These are phyloP conservation scores for Solanum hybrid DNA, from an alignment of 305 asterid species.

Conservation along the genomic window DNA sequence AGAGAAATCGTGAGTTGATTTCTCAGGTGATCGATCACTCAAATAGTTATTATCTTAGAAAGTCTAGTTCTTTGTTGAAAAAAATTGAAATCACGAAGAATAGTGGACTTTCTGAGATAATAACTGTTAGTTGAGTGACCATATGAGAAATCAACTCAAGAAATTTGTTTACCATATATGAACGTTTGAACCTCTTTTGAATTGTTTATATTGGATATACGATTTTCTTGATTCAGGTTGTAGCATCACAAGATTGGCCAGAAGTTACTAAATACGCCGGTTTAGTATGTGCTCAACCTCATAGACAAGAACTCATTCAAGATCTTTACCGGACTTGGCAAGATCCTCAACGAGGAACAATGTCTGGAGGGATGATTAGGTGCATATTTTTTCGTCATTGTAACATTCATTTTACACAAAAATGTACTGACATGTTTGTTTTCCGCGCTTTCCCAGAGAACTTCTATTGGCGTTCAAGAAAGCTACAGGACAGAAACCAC, in stretches of 20 bases:
- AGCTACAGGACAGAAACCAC: constrained; percentile 31
- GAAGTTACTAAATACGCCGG: constrained; percentile 33
- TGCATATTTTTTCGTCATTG: neutral
- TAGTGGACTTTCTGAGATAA: neutral
- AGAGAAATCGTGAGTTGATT: neutral
- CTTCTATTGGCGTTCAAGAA: constrained; percentile 24
- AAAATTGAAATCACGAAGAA: neutral
- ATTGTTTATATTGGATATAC: neutral
- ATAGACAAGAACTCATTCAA: constrained; percentile 32
- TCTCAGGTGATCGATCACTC: neutral
- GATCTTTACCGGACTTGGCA: constrained; percentile 29
- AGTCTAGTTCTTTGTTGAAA: neutral
- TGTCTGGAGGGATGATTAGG: constrained; percentile 39
- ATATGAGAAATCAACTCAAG: neutral
- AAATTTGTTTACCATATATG: neutral
- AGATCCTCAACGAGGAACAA: constrained; percentile 25
- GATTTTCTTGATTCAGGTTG: constrained; percentile 19
- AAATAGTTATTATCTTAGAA: neutral
- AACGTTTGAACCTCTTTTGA: neutral
- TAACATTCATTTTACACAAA: neutral
- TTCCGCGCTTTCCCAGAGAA: constrained; percentile 12
- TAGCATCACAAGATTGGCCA: constrained; percentile 42
- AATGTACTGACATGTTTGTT: neutral
- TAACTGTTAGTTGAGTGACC: neutral
- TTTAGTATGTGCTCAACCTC: constrained; percentile 33